Evolutionary conservation across 192 early-diverging fungal genomes (phyloP), one percentile per base, ranked within the genome.

Genomic region (Rhizophagus sp.): DNA sequence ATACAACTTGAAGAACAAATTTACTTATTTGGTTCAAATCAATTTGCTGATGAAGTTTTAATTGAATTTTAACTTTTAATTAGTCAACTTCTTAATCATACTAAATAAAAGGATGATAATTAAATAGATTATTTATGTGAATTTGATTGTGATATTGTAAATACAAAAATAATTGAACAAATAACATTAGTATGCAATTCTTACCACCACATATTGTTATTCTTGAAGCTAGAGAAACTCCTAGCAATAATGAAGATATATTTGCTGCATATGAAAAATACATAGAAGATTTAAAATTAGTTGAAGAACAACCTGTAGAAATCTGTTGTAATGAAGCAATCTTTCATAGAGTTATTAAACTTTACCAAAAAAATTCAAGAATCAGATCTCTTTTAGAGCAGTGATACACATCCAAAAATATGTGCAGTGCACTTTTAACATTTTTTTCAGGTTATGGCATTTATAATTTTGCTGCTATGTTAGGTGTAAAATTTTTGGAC

Each of bases 401-500:
- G 22, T n/a, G n/a, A n/a, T n/a, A n/a, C n/a, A n/a, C n/a, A n/a
- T n/a, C 24, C 11, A 76, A 76, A 30, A 36, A 27, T 24, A 76
- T 76, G 74, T 76, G 62, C 17, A 39, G 4, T 62, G 27, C 6
- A 0, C 13, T 76, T 19, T 62, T 76, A 19, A 39, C 62, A 19
- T n/a, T 39, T 3, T 76, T 76, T 76, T 76, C 74, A 15, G 10
- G 62, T 10, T 76, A 76, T 36, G 27, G 74, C 0, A 76, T 76
- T 3, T 76, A 63, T 44, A 63, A 63, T 6, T 13, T 76, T 15
- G 75, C 57, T 13, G 62, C 57, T 19, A 63, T 10, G 1, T 34
- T 76, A 1, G 34, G 75, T 33, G 61, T 63, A 25, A 25, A 49
- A 17, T 76, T 33, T 62, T 19, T 76, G n/a, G 61, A 76, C 13